Percentiles rank a stretch among this genome's conserved stretches.
Evolutionary conservation across 345 rosid genomes (phyloP).

Genomic region (Carallia pectinifolia): DNA sequence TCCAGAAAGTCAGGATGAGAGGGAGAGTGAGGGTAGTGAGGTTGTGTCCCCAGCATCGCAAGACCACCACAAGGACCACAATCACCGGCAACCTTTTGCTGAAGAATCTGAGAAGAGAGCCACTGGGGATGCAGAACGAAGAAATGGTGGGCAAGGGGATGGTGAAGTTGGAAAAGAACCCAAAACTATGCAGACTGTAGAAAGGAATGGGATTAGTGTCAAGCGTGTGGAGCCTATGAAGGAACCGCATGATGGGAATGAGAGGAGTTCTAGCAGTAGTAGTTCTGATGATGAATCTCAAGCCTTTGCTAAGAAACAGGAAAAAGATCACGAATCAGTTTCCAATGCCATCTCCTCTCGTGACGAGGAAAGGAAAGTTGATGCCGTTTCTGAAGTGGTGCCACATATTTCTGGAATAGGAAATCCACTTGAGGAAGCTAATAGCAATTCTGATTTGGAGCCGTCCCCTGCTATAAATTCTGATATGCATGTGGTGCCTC

Average conservation of each 20-base stretch:
- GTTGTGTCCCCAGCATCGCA: constrained; percentile 56
- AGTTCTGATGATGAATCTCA: constrained; percentile 59
- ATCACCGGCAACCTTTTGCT: constrained; percentile 27
- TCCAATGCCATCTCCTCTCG: background rate
- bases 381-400: constrained; percentile 33
- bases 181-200: constrained; percentile 33
- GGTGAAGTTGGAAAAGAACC: constrained; percentile 22
- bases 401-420: constrained; percentile 30
- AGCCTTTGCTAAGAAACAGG: constrained; percentile 34
- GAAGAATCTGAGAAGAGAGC: constrained; percentile 39
- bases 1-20: constrained; percentile 55
- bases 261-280: constrained; percentile 46
- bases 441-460: constrained; percentile 32
- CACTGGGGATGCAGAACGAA: constrained; percentile 24
- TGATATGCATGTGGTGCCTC: constrained; percentile 20
- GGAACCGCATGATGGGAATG: constrained; percentile 24
- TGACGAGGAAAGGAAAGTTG: constrained; percentile 20
- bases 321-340: constrained; percentile 23
- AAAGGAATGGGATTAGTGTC: constrained; percentile 33
- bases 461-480: constrained; percentile 25
- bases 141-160: constrained; percentile 22
- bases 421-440: constrained; percentile 21
- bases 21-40: constrained; percentile 56
- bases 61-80: constrained; percentile 26
- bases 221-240: constrained; percentile 29